These are phyloP conservation scores for Gyrodon lividus DNA, from an alignment of 768 basidiomycete species.

Conservation along the genomic window DNA sequence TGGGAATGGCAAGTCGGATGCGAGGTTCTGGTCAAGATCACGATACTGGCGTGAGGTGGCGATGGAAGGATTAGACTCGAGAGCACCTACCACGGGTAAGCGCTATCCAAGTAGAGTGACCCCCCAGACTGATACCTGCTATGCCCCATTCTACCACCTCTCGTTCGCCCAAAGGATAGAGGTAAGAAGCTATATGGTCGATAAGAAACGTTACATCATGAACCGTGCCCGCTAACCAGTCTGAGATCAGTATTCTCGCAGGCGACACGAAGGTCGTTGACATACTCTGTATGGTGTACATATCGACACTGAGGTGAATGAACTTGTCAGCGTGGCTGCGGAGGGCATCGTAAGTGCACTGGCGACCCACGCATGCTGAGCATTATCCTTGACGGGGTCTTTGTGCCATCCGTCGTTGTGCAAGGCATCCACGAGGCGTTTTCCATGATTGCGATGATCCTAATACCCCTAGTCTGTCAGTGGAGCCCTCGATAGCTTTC, in stretches of 20 bases:
- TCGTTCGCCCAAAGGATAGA: slow-evolving; percentile 68
- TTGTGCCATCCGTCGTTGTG: slow-evolving; percentile 27
- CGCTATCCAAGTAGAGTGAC: slow-evolving; percentile 78
- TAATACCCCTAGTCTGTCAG: slow-evolving; percentile 5
- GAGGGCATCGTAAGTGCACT: background rate
- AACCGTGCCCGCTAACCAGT: slow-evolving; percentile 52
- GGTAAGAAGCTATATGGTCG: slow-evolving; percentile 70
- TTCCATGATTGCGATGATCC: slow-evolving; percentile 35
- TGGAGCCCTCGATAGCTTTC: background rate
- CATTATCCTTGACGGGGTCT: slow-evolving; percentile 22
- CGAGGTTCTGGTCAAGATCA: slow-evolving; percentile 39
- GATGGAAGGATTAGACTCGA: background rate
- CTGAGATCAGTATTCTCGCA: slow-evolving; percentile 1
- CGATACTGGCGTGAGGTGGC: background rate
- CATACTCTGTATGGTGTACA: slow-evolving; percentile 34
- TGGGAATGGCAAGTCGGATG: slow-evolving; percentile 45
- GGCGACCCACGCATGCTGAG: slow-evolving; percentile 28
- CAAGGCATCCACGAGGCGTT: slow-evolving; percentile 21
- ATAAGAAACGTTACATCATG: slow-evolving; percentile 78
- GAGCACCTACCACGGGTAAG: slow-evolving; percentile 44
- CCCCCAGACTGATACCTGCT: slow-evolving; percentile 78
- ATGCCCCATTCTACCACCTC: slow-evolving; percentile 66
- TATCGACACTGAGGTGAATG: slow-evolving; percentile 21
- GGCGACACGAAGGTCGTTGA: background rate
- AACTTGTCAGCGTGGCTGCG: slow-evolving; percentile 13